Evolutionary conservation across 176 grass and related monocot species (phyloP).

Genomic region (Hordeum vulgare): MorexV3_pseudomolecules_assembly NC_058518.1:183568273-183568772

Average conservation of each 20-base stretch:
- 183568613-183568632: slow-evolving; percentile 20
- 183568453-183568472: slow-evolving; percentile 33
- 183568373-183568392: slow-evolving; percentile 54
- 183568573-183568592: slow-evolving; percentile 24
- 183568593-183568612: slow-evolving; percentile 16
- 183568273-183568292: neutral
- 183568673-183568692: neutral
- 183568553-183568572: neutral
- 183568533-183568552: slow-evolving; percentile 25
- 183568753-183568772: neutral
- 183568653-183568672: neutral
- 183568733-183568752: slow-evolving; percentile 16
- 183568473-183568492: slow-evolving; percentile 2
- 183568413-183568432: neutral
- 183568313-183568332: neutral
- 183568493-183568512: neutral
- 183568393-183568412: slow-evolving; percentile 16
- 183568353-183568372: slow-evolving; percentile 18
- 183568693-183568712: slow-evolving; percentile 15
- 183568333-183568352: slow-evolving; percentile 19
- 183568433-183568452: slow-evolving; percentile 32
- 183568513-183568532: neutral
- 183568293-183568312: neutral
- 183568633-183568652: slow-evolving; percentile 10
- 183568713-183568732: slow-evolving; percentile 28